Base-by-base conservation (phyloP, 306 rosid species). In the Spatholobus suberectus region DNA sequence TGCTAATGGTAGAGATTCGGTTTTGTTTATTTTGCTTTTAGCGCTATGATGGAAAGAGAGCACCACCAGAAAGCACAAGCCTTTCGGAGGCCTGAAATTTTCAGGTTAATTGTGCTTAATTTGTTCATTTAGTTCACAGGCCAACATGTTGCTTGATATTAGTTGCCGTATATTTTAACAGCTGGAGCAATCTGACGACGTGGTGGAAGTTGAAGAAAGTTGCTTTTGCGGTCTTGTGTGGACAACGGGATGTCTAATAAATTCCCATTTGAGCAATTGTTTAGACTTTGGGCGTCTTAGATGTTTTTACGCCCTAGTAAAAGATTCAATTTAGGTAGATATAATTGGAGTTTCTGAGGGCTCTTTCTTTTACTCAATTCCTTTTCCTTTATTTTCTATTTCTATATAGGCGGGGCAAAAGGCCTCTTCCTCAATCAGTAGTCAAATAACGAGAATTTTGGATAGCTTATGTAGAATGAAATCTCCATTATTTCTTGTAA, bases 41-140 rank as follows among this genome's bases (percentile, higher is more conserved):
- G 99, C 99, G 97, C 27, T 93, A 95, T 61, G 91, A 91, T 87
- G 82, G 87, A 68, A 95, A 91, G 91, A 90, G 66, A 85, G 76
- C 86, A 77, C 69, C 86, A 77, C 75, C 92, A 4, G 97, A 95
- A 46, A 81, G 86, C 84, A 12, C 87, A 12, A 82, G 75, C 80
- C 82, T 87, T 52, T 81, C 86, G 2, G 88, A 77, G 54, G 91
- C 82, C 67, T 93, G 86, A 93, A 68, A 11, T 35, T 12, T 78
- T 85, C 79, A 80, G 87, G 88, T 86, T 78, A 85, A 83, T 77
- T 69, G 76, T 75, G 46, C 76, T 66, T 5, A 20, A 29, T 77
- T 27, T 47, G 23, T 51, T 84, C 65, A 77, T 77, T 81, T 81
- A 82, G 77, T 85, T 76, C 79, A 57, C 75, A 66, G 71, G 29